Conservation (phyloP, 1,284 basidiomycete species). For the Puccinia sorghi region DNA sequence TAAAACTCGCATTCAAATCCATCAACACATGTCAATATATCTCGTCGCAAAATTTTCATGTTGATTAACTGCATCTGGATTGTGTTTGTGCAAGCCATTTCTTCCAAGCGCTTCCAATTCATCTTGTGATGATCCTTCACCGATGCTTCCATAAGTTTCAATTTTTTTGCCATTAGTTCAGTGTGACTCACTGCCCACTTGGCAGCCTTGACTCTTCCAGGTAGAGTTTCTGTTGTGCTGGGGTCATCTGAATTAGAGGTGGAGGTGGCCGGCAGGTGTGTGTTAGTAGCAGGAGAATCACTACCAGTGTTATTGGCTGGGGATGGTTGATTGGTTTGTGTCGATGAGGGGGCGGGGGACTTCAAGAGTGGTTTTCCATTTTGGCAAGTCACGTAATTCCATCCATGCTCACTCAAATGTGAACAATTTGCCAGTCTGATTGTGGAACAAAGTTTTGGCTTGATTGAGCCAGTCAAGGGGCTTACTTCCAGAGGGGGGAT, state of each 20-base stretch:
- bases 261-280: not conserved
- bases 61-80: not conserved
- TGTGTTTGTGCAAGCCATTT: not conserved
- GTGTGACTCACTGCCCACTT: not conserved
- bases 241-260: too few species aligned
- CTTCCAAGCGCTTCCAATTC: not conserved
- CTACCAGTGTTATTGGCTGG: not conserved
- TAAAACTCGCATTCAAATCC: not conserved
- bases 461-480: not conserved
- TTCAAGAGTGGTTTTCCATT: not conserved
- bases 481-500: too few species aligned
- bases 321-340: not conserved
- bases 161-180: not conserved
- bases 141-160: constrained; percentile 10
- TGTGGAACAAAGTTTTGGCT: not conserved
- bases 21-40: constrained; percentile 1
- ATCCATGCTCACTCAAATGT: not conserved
- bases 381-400: too few species aligned
- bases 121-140: not conserved
- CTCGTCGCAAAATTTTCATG: not conserved
- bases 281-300: not conserved
- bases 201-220: too few species aligned
- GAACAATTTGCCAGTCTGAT: not conserved
- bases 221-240: too few species aligned
- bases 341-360: not conserved